phyloP scores from a whole-genome alignment of 441 rosid genomes.

The Dalechampia spathulata region DNA sequence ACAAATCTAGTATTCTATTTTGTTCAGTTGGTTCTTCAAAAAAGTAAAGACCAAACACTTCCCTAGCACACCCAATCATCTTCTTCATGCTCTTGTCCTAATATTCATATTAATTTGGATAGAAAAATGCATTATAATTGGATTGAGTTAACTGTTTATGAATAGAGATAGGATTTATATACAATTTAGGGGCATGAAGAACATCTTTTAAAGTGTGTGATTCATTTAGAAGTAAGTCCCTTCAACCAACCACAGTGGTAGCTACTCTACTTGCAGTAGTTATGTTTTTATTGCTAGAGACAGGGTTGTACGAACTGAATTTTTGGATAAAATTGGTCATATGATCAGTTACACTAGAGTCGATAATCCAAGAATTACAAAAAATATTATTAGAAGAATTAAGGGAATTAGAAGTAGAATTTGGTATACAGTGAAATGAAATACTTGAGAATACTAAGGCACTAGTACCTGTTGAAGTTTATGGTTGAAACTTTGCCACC shows the following conservation, averaged over 20 bases:
- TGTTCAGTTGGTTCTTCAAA: too few relatives aligned
- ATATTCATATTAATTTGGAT: not conserved
- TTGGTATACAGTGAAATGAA: too few relatives aligned
- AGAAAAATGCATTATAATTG: not conserved
- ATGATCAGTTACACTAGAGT: not conserved
- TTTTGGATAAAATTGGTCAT: not conserved
- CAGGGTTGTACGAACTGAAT: not conserved
- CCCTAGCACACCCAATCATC: not conserved
- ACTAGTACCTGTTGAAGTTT: not conserved
- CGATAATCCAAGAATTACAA: not conserved
- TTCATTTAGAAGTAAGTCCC: not conserved
- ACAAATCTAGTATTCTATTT: too few relatives aligned
- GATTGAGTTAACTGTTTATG: not conserved
- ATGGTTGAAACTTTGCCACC: not conserved
- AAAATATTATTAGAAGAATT: not conserved
- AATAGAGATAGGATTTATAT: not conserved
- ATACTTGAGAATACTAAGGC: too few relatives aligned
- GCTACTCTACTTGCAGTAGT: not conserved
- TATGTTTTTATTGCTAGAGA: not conserved
- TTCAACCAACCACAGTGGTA: not conserved
- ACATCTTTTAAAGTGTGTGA: not conserved
- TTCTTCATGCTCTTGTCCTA: not conserved
- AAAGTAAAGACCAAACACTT: not conserved
- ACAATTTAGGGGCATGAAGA: not conserved
- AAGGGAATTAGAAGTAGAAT: not conserved